phyloP scores from a whole-genome alignment of 2,329 filamentous ascomycete genomes.

The Nigrospora oryzae region DNA sequence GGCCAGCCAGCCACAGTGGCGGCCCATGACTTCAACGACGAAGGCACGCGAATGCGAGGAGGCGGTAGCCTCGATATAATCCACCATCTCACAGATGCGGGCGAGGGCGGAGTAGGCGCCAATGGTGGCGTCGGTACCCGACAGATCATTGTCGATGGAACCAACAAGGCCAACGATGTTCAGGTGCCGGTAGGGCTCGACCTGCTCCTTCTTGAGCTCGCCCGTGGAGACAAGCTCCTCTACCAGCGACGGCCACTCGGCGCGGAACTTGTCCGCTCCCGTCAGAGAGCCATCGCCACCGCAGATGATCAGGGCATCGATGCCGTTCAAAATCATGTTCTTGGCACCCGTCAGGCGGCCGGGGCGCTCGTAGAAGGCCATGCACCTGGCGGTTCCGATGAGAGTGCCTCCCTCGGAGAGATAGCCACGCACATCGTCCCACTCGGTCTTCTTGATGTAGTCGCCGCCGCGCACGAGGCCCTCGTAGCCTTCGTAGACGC shows the following conservation, averaged over 20 bases:
- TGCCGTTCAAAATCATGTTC: constrained; percentile 88
- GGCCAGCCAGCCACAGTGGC: constrained; percentile 95
- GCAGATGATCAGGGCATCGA: constrained; percentile 93
- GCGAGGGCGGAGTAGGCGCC: constrained; percentile 91
- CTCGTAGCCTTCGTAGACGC: constrained; percentile 90
- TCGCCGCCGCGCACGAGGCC: constrained; percentile 84
- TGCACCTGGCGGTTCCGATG: constrained; percentile 90
- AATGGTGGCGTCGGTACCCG: constrained; percentile 93
- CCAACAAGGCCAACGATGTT: constrained; percentile 96
- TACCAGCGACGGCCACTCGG: constrained; percentile 84
- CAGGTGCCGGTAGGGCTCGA: constrained; percentile 71
- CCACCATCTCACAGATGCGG: constrained; percentile 90
- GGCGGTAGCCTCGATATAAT: constrained; percentile 93
- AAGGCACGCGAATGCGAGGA: constrained; percentile 93
- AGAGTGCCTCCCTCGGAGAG: constrained; percentile 89
- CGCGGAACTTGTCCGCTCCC: constrained; percentile 85
- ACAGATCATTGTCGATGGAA: constrained; percentile 97
- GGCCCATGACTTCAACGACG: constrained; percentile 96
- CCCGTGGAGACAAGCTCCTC: constrained; percentile 72
- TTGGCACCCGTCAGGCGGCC: constrained; percentile 81
- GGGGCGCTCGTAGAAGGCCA: constrained; percentile 80
- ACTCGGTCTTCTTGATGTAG: constrained; percentile 79
- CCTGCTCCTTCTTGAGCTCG: constrained; percentile 62
- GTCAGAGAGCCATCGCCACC: constrained; percentile 95
- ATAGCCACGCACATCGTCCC: constrained; percentile 92